Percentiles rank a stretch among this genome's conserved stretches.
Conservation (phyloP, 805 yeast species). For the Phaffomyces opuntiae region DNA sequence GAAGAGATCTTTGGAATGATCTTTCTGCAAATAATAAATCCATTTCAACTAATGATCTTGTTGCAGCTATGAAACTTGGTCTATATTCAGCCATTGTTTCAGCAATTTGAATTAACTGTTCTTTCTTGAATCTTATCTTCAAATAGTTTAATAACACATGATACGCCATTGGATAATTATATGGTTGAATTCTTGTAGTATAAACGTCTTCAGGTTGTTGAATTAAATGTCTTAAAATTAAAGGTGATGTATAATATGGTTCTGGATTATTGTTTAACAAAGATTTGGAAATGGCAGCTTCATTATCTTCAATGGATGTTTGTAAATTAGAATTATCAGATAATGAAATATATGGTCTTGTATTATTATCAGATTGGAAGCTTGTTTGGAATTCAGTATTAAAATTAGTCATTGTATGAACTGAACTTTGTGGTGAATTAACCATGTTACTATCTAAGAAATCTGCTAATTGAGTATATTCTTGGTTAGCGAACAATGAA, state of each 20-base stretch:
- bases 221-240: conserved; percentile 49
- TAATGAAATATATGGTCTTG: conserved; percentile 23
- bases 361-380: conserved; percentile 22
- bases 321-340: conserved; percentile 20
- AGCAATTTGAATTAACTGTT: conserved; percentile 55
- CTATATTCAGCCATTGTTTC: conserved; percentile 45
- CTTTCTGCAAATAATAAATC: conserved; percentile 60
- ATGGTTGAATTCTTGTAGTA: conserved; percentile 67
- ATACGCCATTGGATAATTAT: conserved; percentile 90
- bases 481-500: conserved; percentile 33
- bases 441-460: conserved; percentile 22
- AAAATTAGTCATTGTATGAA: conserved; percentile 5
- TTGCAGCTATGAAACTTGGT: conserved; percentile 73
- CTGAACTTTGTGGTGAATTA: conserved; percentile 17
- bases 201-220: conserved; percentile 78
- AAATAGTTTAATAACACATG: conserved; percentile 77
- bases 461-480: conserved; percentile 34
- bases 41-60: conserved; percentile 63
- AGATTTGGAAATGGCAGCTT: conserved; percentile 9
- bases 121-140: conserved; percentile 61
- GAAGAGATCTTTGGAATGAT: conserved; percentile 46
- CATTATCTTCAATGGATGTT: neutral
- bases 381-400: conserved; percentile 23
- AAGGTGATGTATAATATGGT: conserved; percentile 47
- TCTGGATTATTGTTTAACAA: conserved; percentile 7